A percentile compares a stretch with the other conserved stretches of the same genome.
Conservation (phyloP, 75 land plant genomes). For the Pinus tabuliformis region DNA sequence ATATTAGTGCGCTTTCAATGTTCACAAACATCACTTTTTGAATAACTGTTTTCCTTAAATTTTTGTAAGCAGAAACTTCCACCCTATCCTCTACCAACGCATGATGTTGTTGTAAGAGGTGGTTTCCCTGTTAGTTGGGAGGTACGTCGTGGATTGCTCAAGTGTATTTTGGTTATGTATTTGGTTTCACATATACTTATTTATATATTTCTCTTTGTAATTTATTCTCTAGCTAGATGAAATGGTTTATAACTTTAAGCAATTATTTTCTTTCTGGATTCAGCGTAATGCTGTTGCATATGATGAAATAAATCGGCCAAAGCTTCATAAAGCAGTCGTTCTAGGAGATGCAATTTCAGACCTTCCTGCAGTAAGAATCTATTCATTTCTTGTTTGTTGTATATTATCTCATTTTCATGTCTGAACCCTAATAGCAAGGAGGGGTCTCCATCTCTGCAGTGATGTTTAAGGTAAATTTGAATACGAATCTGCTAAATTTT, state of each 20-base stretch:
- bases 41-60: background rate
- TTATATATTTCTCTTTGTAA: no score
- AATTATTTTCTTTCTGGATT: background rate
- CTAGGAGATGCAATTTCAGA: conserved; percentile 88
- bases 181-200: no score
- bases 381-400: background rate
- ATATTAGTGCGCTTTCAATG: no score
- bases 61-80: conserved; percentile 61
- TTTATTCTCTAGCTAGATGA: background rate
- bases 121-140: conserved; percentile 76
- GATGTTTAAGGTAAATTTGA: conserved; percentile 2
- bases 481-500: background rate
- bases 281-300: conserved; percentile 90
- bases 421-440: no score
- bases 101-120: conserved; percentile 69
- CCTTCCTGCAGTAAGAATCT: conserved; percentile 71
- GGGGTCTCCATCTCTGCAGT: no score
- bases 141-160: conserved; percentile 34
- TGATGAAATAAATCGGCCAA: conserved; percentile 58
- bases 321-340: conserved; percentile 56
- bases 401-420: background rate
- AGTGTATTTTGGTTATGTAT: no score
- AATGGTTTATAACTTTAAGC: background rate
- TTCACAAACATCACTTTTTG: no score
- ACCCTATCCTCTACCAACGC: conserved; percentile 91